Conservation (phyloP, 768 basidiomycete species). For the Xerocomus potaroensis region DNA sequence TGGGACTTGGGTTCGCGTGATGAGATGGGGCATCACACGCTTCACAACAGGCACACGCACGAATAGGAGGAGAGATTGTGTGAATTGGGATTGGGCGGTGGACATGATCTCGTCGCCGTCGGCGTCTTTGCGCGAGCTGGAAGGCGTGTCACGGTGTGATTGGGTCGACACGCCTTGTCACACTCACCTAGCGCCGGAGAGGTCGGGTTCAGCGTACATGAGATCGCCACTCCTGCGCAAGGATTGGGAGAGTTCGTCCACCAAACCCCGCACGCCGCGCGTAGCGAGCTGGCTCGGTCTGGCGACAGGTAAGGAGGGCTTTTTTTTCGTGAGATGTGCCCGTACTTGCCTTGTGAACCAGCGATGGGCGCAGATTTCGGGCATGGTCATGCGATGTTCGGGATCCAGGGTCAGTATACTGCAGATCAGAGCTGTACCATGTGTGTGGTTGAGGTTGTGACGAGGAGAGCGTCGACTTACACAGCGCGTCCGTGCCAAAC, state of each 20-base stretch:
- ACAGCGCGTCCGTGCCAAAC: slow-evolving; percentile 52
- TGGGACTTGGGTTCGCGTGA: slow-evolving; percentile 60
- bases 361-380: slow-evolving; percentile 52
- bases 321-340: no score
- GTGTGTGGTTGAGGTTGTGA: not conserved
- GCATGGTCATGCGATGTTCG: slow-evolving; percentile 57
- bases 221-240: slow-evolving; percentile 73
- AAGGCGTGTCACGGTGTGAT: not conserved
- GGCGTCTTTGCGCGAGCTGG: slow-evolving; percentile 33
- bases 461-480: slow-evolving; percentile 40
- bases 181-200: slow-evolving; percentile 34
- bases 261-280: slow-evolving; percentile 49
- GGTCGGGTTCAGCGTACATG: slow-evolving; percentile 58
- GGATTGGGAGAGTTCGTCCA: slow-evolving; percentile 64
- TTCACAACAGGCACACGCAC: slow-evolving; percentile 38
- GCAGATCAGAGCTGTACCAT: slow-evolving; percentile 61
- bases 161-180: no score
- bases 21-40: not conserved
- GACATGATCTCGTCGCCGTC: slow-evolving; percentile 63
- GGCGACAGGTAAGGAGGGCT: no score
- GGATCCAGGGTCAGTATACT: slow-evolving; percentile 75
- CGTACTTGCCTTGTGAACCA: slow-evolving; percentile 72
- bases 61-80: slow-evolving; percentile 76
- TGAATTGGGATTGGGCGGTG: slow-evolving; percentile 67
- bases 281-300: slow-evolving; percentile 70